Evolutionary conservation across 164 flowering plant species (phyloP), one percentile per base, ranked within the genome.

Genomic region (Vitis labrusca): DNA sequence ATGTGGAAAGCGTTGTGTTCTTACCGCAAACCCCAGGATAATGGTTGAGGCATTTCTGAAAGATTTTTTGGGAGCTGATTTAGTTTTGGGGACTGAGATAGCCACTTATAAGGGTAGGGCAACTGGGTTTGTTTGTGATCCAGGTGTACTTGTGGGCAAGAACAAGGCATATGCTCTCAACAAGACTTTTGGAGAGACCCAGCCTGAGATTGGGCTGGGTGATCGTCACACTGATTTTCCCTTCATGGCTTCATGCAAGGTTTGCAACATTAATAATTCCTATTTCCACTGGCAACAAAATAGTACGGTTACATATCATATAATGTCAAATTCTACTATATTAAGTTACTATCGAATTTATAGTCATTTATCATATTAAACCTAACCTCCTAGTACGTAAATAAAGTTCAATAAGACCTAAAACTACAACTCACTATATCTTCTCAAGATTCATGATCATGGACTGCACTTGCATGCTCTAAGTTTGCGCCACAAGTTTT

Each of bases 11-110:
- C 57, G 80, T 14, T 71, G 69, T 51, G 82, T 84, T 4, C 70
- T 84, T 0, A 84, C 87, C 0, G 84, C 83, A 3, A 81, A 79
- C 47, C 90, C 88, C 0, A 76, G 84, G 65, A 65, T 86, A 6
- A 86, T 84, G 88, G 90, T 85, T 67, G 90, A 86, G 54, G 66
- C 80, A 0, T 84, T 86, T 53, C 49, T 83, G 80, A 86, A 79
- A 58, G 87, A 82, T 16, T 83, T 69, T 17, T 67, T 87, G 47
- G 87, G 85, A 3, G 84, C 81, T 52, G 91, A 85, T 67, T 10
- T 71, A 76, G 86, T 87, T 12, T 10, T 87, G 44, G 90, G 90
- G 52, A 86, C 90, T 1, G 88, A 86, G 72, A 67, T 86, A 5
- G 71, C 15, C 2, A 74, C 64, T 10, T 74, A 37, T 32, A 74